These are phyloP conservation scores for Purshia tridentata DNA, from an alignment of 306 rosid genomes.

Conservation along the genomic window DNA sequence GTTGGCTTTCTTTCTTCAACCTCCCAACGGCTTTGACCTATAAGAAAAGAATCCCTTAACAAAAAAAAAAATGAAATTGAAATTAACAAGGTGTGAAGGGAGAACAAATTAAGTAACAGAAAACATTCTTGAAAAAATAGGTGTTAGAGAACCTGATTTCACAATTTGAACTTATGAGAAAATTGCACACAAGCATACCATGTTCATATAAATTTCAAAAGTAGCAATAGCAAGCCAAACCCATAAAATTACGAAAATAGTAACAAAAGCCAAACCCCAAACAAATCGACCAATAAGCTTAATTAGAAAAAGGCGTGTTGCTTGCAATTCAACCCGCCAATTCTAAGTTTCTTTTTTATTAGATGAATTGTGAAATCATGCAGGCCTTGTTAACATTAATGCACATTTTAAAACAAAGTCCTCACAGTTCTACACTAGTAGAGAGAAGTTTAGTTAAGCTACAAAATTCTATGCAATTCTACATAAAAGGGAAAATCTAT, in stretches of 20 bases:
- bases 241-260: background rate
- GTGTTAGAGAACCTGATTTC: slow-evolving; percentile 75
- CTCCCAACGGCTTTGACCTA: slow-evolving; percentile 84
- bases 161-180: slow-evolving; percentile 10
- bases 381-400: too few species aligned
- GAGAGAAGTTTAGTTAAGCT: too few species aligned
- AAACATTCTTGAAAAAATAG: slow-evolving; percentile 77
- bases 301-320: too few species aligned
- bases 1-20: slow-evolving; percentile 91
- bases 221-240: background rate
- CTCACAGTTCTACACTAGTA: too few species aligned
- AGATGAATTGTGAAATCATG: too few species aligned
- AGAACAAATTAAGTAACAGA: background rate
- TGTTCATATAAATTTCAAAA: background rate
- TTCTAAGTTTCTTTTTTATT: too few species aligned
- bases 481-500: too few species aligned
- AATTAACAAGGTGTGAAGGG: background rate
- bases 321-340: too few species aligned
- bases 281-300: too few species aligned
- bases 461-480: too few species aligned
- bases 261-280: too few species aligned
- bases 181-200: slow-evolving; percentile 10
- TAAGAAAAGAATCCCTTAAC: slow-evolving; percentile 19
- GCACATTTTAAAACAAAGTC: too few species aligned
- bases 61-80: background rate